Base-by-base conservation (phyloP, 2,329 filamentous ascomycete genomes). In the Phialophora macrospora region DNA sequence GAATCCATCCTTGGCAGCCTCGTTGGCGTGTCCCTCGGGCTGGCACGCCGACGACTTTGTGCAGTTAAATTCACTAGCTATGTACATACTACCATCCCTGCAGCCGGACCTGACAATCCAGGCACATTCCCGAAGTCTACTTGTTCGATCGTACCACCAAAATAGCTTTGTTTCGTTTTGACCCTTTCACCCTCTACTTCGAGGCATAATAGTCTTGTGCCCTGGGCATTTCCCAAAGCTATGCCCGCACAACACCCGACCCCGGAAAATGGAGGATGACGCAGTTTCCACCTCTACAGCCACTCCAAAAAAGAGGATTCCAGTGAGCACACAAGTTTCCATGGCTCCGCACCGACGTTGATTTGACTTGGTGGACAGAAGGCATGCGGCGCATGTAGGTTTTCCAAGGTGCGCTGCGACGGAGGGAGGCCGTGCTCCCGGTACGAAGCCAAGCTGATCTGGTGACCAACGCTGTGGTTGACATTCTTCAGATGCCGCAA, bases 331-430 rank as follows among this genome's bases (percentile, higher is more conserved):
- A 41, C 38, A 24, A 24, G 22, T n/a, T 26, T n/a, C 8, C 14
- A 8, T n/a, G 12, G 48, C 28, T 12, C 17, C n/a, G 17, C 34
- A n/a, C 38, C 38, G n/a, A 54, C 34, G 8, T 61, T 55, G 14
- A 28, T 32, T 51, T 51, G 41, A 28, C 34, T 32, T 20, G 14
- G 20, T 8, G 28, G 20, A 24, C 52, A 78, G 76, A 78, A 78
- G 69, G 76, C 77, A 2, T 79, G 77, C 64, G 74, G 73, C 64
- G 69, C 76, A 46, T 79, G 77, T 67, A 73, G 77, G n/a, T 71
- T 73, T 34, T 78, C 77, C 1, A 79, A 79, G 70, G 77, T 79
- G 5, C 74, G 72, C 73, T 79, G 77, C 56, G 77, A 78, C 63
- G 76, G 75, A 6, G 73, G 77, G 54, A 69, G 73, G 38, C 77